These are phyloP conservation scores for Anaeromyces robustus DNA, from an alignment of 192 early-diverging fungal species.

Conservation along the genomic window DNA sequence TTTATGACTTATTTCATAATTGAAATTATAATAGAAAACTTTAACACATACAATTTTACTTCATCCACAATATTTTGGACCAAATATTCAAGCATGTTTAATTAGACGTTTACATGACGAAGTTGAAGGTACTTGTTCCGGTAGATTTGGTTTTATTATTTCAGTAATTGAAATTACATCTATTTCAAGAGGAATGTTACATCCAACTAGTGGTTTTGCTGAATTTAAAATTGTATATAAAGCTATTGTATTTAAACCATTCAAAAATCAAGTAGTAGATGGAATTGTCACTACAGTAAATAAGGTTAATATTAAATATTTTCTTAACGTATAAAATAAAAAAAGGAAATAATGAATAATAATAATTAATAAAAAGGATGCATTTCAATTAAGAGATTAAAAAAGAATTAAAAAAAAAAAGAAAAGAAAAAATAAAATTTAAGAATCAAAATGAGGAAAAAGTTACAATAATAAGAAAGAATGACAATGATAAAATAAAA, in stretches of 20 bases:
- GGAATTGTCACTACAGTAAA: slow-evolving; percentile 77
- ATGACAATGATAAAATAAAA: no score
- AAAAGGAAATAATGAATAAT: no score
- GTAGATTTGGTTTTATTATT: slow-evolving; percentile 84
- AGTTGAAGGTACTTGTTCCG: slow-evolving; percentile 88
- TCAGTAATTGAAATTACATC: slow-evolving; percentile 66
- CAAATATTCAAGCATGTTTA: slow-evolving; percentile 58
- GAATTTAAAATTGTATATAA: slow-evolving; percentile 82
- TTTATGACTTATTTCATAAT: not conserved
- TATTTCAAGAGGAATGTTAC: slow-evolving; percentile 56
- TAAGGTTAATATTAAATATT: slow-evolving; percentile 32
- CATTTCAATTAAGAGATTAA: not conserved
- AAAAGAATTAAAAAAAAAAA: no score
- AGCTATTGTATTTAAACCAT: slow-evolving; percentile 94
- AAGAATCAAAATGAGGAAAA: no score
- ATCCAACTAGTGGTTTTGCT: slow-evolving; percentile 68
- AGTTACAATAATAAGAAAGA: no score
- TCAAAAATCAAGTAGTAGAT: slow-evolving; percentile 91
- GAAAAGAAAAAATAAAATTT: no score
- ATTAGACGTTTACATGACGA: slow-evolving; percentile 75
- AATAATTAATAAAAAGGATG: not conserved
- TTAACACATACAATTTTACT: slow-evolving; percentile 85
- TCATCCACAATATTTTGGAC: slow-evolving; percentile 83
- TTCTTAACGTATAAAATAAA: no score
- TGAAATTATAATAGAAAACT: slow-evolving; percentile 31